A percentile compares a stretch with the other conserved stretches of the same genome.
phyloP scores from a whole-genome alignment of 192 early-diverging fungal genomes.

The Coemansia sp. region DNA sequence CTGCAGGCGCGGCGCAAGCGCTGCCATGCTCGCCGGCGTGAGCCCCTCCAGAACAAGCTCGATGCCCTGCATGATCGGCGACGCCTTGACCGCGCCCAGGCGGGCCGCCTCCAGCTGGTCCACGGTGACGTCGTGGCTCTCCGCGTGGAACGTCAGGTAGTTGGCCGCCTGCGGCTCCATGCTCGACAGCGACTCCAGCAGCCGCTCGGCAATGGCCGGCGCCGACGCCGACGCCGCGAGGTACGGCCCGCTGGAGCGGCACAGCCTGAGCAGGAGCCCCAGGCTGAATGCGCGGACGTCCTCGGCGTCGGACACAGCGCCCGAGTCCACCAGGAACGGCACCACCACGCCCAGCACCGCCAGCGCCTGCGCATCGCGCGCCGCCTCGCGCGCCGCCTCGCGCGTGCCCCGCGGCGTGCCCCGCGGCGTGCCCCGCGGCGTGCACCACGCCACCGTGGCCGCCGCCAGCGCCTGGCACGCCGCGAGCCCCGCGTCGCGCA shows the following conservation, averaged over 20 bases:
- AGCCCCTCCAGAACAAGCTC: constrained; percentile 76
- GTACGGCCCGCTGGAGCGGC: constrained; percentile 70
- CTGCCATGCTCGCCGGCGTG: constrained; percentile 64
- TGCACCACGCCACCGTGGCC: constrained; percentile 83
- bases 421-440: constrained; percentile 55
- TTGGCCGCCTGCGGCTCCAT: constrained; percentile 71
- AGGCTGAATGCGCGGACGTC: constrained; percentile 85
- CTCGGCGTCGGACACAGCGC: constrained; percentile 75
- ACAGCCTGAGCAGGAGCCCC: constrained; percentile 77
- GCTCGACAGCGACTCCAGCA: constrained; percentile 81
- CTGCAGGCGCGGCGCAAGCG: constrained; percentile 67
- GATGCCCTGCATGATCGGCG: constrained; percentile 94
- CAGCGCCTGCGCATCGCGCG: constrained; percentile 56
- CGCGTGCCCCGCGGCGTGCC: no score
- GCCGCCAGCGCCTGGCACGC: constrained; percentile 77
- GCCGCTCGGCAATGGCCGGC: constrained; percentile 66
- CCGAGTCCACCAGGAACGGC: constrained; percentile 79
- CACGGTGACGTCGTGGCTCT: constrained; percentile 79
- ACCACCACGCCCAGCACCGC: constrained; percentile 79
- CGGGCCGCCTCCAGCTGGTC: constrained; percentile 84
- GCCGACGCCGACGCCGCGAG: constrained; percentile 75
- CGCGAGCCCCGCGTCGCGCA: constrained; percentile 75
- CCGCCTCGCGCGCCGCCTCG: constrained; percentile 27
- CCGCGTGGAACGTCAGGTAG: constrained; percentile 89
- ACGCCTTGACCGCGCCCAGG: constrained; percentile 75